phyloP scores from a whole-genome alignment of 2,329 filamentous ascomycete genomes.

The Orbilia oligospora region DNA sequence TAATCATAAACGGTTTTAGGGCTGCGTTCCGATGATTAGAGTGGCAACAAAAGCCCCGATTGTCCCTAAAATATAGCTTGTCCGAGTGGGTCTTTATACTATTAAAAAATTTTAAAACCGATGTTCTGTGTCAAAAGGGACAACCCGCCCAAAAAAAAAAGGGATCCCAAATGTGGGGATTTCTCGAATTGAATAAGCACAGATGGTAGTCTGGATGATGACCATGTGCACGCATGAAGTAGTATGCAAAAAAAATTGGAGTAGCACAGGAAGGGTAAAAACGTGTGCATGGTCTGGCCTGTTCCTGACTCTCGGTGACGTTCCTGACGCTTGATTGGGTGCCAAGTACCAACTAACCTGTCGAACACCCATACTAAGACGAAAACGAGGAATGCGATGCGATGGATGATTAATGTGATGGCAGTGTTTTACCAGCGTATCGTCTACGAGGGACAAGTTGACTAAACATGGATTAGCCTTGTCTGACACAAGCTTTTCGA shows the following conservation, averaged over 20 bases:
- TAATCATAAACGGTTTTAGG: slow-evolving; percentile 51
- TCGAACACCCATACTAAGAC: slow-evolving; percentile 16
- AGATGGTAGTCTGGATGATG: slow-evolving; percentile 24
- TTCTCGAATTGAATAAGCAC: slow-evolving; percentile 20
- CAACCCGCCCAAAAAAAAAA: background rate
- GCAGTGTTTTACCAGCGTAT: slow-evolving; percentile 56
- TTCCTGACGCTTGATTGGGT: slow-evolving; percentile 37
- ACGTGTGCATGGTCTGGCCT: slow-evolving; percentile 19
- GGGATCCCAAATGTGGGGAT: slow-evolving; percentile 32
- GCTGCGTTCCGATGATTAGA: slow-evolving; percentile 24
- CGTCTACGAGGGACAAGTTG: slow-evolving; percentile 40
- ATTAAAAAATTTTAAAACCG: slow-evolving; percentile 27
- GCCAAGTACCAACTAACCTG: slow-evolving; percentile 14
- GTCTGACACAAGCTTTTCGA: slow-evolving; percentile 60
- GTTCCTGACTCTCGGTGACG: slow-evolving; percentile 33
- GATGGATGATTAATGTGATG: slow-evolving; percentile 41
- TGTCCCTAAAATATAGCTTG: slow-evolving; percentile 20
- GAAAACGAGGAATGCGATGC: slow-evolving; percentile 52
- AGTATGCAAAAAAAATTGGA: slow-evolving; percentile 29
- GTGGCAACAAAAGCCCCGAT: slow-evolving; percentile 20
- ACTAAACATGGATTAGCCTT: slow-evolving; percentile 53
- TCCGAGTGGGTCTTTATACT: slow-evolving; percentile 19
- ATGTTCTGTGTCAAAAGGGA: slow-evolving; percentile 11
- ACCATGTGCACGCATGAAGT: slow-evolving; percentile 38
- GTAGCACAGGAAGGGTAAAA: slow-evolving; percentile 18